These are phyloP conservation scores for Pythium aristosporum DNA, from an alignment of 352 stramenopile species.

Conservation along the genomic window DNA sequence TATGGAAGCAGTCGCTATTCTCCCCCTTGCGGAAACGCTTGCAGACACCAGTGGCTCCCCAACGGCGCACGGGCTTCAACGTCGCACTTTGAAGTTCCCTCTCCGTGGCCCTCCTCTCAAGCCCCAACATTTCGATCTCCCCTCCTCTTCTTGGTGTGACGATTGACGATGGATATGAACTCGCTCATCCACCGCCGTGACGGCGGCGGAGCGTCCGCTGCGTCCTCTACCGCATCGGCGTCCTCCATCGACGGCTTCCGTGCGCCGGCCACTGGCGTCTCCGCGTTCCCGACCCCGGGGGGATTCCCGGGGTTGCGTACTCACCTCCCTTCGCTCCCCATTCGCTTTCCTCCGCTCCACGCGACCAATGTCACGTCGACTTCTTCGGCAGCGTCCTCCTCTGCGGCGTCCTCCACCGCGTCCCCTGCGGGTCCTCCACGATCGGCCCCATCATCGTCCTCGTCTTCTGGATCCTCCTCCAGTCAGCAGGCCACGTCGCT, in stretches of 20 bases:
- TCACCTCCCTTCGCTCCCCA: constrained; percentile 46
- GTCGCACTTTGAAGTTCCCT: constrained; percentile 33
- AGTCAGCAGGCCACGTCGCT: constrained; percentile 37
- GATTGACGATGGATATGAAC: constrained; percentile 65
- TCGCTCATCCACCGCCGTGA: constrained; percentile 56
- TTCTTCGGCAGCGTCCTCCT: constrained; percentile 12
- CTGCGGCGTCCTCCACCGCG: background rate
- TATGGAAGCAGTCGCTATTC: constrained; percentile 31
- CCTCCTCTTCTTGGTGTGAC: constrained; percentile 16
- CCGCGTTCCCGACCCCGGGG: constrained; percentile 28
- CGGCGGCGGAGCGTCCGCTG: constrained; percentile 1
- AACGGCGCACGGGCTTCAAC: constrained; percentile 29
- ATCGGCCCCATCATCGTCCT: constrained; percentile 3
- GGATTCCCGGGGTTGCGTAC: constrained; percentile 36
- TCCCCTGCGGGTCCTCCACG: constrained; percentile 7
- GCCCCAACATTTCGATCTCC: background rate
- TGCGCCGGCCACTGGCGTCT: constrained; percentile 26
- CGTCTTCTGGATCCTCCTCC: constrained; percentile 27
- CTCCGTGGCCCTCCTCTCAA: constrained; percentile 1
- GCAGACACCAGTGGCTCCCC: constrained; percentile 27
- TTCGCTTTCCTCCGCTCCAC: constrained; percentile 41
- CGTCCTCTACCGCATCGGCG: background rate
- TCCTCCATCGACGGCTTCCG: constrained; percentile 26
- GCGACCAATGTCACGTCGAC: background rate
- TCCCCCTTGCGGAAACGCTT: constrained; percentile 27